Conservation (phyloP, 2,329 filamentous ascomycete genomes). For the Fusarium lateritium region DNA sequence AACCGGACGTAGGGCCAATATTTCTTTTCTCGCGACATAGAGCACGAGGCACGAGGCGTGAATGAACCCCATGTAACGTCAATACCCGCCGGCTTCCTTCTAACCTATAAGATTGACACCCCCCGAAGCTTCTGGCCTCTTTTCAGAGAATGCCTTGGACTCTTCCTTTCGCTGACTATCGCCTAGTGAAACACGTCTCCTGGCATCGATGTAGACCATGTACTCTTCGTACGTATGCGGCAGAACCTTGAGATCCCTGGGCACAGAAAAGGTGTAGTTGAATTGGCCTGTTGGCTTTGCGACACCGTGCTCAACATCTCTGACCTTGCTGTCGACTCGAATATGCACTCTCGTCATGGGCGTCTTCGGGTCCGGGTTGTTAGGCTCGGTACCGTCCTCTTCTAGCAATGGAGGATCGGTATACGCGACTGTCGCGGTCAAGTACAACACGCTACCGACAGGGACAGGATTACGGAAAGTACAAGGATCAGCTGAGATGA, state of each 20-base stretch:
- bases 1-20: neutral
- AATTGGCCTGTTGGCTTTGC: constrained; percentile 51
- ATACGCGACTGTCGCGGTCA: constrained; percentile 50
- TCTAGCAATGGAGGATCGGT: constrained; percentile 51
- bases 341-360: constrained; percentile 51
- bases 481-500: constrained; percentile 51
- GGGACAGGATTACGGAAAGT: constrained; percentile 52
- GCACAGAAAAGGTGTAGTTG: constrained; percentile 52
- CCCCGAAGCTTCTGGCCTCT: constrained; percentile 16
- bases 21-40: too few species aligned
- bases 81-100: neutral
- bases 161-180: constrained; percentile 43
- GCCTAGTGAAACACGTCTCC: constrained; percentile 46
- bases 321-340: constrained; percentile 51
- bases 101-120: constrained; percentile 41
- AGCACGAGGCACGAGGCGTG: too few species aligned
- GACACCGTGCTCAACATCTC: constrained; percentile 51
- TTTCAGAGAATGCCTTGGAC: neutral
- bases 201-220: constrained; percentile 52
- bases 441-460: constrained; percentile 50
- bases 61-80: neutral
- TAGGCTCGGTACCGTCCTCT: constrained; percentile 48
- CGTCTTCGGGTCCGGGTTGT: constrained; percentile 37
- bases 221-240: constrained; percentile 52
- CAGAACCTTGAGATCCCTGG: constrained; percentile 48